A percentile compares a stretch with the other conserved stretches of the same genome.
phyloP scores from a whole-genome alignment of 73 alveolate species.

The Tetrahymena malaccensis region DNA sequence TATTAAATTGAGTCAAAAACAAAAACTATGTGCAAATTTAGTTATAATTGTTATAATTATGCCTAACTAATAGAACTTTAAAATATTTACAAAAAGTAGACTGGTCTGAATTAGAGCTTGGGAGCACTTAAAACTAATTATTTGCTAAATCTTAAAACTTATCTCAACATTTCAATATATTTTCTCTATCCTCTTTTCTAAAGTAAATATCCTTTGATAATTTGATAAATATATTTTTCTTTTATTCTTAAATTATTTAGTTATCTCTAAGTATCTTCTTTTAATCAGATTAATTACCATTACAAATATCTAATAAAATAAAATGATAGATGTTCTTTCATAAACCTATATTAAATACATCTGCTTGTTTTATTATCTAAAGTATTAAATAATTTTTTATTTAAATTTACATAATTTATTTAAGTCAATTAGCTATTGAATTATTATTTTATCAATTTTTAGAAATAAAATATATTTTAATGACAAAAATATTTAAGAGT shows the following conservation, averaged over 20 bases:
- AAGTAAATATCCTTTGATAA: not conserved
- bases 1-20: not conserved
- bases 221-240: not conserved
- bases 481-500: too few relatives aligned
- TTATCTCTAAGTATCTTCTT: not conserved
- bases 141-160: not conserved
- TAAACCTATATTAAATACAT: not conserved
- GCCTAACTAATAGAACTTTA: not conserved
- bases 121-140: not conserved
- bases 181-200: not conserved
- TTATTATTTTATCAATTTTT: too few relatives aligned
- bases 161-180: not conserved
- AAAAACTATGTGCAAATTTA: not conserved
- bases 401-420: not conserved
- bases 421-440: too few relatives aligned
- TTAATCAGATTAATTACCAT: not conserved
- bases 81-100: not conserved
- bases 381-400: too few relatives aligned
- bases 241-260: not conserved
- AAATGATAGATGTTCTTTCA: not conserved
- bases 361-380: not conserved
- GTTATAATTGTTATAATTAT: not conserved
- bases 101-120: not conserved
- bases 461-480: too few relatives aligned
- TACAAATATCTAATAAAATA: not conserved